Evolutionary conservation across 192 early-diverging fungal species (phyloP).

Genomic region (Borealophlyctis nickersoniae): DNA sequence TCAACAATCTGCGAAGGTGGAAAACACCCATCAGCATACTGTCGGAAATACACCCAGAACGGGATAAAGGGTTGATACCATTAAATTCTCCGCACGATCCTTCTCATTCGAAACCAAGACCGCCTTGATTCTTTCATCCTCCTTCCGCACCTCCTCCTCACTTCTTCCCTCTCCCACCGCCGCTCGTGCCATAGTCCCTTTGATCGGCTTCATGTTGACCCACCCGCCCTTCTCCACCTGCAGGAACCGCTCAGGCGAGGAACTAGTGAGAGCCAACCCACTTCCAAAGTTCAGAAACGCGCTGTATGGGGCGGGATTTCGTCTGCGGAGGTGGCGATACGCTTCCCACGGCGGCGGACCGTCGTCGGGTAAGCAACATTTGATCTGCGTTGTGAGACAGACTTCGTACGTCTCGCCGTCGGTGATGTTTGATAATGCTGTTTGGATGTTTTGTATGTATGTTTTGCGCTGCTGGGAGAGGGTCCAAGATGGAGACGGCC

Average conservation of each 20-base stretch:
- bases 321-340: constrained; percentile 63
- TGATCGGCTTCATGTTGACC: constrained; percentile 95
- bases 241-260: constrained; percentile 84
- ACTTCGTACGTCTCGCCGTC: constrained; percentile 95
- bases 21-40: too few relatives aligned
- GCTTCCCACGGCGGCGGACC: constrained; percentile 33
- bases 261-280: constrained; percentile 44
- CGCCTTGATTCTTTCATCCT: constrained; percentile 44
- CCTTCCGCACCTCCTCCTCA: constrained; percentile 27
- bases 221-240: constrained; percentile 37
- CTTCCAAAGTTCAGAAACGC: constrained; percentile 62
- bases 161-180: constrained; percentile 28
- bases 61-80: too few relatives aligned
- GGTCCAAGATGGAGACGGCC: too few relatives aligned
- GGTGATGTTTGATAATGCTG: constrained; percentile 59
- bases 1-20: constrained; percentile 76
- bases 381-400: constrained; percentile 84
- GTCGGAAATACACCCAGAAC: too few relatives aligned
- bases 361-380: background rate
- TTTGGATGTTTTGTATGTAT: constrained; percentile 60
- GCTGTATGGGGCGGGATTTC: constrained; percentile 86
- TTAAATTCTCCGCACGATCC: constrained; percentile 93
- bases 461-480: constrained; percentile 24
- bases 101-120: constrained; percentile 70
- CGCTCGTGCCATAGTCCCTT: constrained; percentile 65